Evolutionary conservation across 78 protist genomes (phyloP).

Genomic region (Dictyostelium intermedium): DNA sequence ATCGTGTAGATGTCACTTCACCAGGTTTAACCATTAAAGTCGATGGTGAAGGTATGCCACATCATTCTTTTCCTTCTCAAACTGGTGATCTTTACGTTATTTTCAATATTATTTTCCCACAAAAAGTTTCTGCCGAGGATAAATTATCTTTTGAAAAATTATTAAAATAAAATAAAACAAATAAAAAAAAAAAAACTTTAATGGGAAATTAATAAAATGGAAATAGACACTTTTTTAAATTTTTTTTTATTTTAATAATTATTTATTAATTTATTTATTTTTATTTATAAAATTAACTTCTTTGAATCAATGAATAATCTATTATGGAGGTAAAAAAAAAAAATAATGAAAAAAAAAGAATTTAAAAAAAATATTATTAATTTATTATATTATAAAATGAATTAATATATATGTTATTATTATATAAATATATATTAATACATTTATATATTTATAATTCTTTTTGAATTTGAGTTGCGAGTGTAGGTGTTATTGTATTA

Average conservation of each 20-base stretch:
- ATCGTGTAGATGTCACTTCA: slow-evolving; percentile 22
- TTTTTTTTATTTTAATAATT: no score
- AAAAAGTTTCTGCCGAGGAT: not conserved
- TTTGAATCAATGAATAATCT: no score
- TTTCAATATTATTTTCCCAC: slow-evolving; percentile 69
- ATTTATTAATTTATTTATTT: no score
- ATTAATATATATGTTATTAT: not conserved
- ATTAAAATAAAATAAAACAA: not conserved
- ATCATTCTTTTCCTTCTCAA: slow-evolving; percentile 53
- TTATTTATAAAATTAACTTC: no score
- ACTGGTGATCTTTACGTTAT: slow-evolving; percentile 68
- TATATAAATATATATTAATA: not conserved
- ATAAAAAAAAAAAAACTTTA: not conserved
- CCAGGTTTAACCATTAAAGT: slow-evolving; percentile 60
- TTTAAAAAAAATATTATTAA: not conserved
- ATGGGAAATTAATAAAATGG: no score
- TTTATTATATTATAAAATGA: not conserved
- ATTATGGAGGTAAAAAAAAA: not conserved
- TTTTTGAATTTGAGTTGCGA: not conserved
- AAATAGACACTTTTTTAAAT: no score
- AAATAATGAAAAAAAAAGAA: not conserved
- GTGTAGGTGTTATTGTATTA: not conserved
- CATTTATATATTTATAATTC: not conserved
- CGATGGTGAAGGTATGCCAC: slow-evolving; percentile 81
- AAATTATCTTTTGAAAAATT: not conserved